These are phyloP conservation scores for Neobulgaria alba DNA, from an alignment of 2,329 filamentous ascomycete species.

Conservation along the genomic window DNA sequence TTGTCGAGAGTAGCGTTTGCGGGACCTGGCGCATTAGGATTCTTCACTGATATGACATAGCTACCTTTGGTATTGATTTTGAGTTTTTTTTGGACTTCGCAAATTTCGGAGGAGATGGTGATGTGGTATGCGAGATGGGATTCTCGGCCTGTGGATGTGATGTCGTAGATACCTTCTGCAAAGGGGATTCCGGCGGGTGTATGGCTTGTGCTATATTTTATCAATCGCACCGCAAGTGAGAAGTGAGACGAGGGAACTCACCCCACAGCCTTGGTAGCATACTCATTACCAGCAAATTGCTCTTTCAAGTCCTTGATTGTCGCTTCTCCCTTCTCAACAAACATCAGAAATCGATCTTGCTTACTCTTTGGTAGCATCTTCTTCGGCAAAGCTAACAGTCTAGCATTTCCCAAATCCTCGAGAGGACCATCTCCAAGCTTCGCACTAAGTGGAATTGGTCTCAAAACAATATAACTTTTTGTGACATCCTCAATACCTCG, in stretches of 20 bases:
- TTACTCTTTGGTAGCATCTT: conserved; percentile 67
- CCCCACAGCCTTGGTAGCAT: conserved; percentile 69
- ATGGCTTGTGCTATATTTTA: conserved; percentile 44
- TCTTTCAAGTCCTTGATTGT: conserved; percentile 64
- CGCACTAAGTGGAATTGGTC: conserved; percentile 62
- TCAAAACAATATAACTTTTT: conserved; percentile 70
- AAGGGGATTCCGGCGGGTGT: conserved; percentile 62
- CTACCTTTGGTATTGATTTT: conserved; percentile 64
- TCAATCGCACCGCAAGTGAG: neutral
- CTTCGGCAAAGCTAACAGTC: conserved; percentile 73
- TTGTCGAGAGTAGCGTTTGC: conserved; percentile 54
- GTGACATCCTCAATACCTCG: conserved; percentile 63
- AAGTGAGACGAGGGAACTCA: conserved; percentile 4
- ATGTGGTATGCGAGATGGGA: conserved; percentile 74
- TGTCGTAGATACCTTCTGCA: conserved; percentile 80
- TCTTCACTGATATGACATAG: conserved; percentile 74
- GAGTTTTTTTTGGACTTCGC: conserved; percentile 66
- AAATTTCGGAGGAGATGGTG: conserved; percentile 61
- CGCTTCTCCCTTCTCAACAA: conserved; percentile 66
- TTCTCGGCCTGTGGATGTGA: conserved; percentile 61
- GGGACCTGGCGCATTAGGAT: conserved; percentile 62
- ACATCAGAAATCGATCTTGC: conserved; percentile 66
- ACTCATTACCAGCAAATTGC: conserved; percentile 56
- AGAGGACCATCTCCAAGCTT: conserved; percentile 48
- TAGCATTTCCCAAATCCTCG: conserved; percentile 48